Percentiles rank a stretch among this genome's conserved stretches.
These are phyloP conservation scores for Candida tunisiensis DNA, from an alignment of 1,139 yeast species.

Conservation along the genomic window DNA sequence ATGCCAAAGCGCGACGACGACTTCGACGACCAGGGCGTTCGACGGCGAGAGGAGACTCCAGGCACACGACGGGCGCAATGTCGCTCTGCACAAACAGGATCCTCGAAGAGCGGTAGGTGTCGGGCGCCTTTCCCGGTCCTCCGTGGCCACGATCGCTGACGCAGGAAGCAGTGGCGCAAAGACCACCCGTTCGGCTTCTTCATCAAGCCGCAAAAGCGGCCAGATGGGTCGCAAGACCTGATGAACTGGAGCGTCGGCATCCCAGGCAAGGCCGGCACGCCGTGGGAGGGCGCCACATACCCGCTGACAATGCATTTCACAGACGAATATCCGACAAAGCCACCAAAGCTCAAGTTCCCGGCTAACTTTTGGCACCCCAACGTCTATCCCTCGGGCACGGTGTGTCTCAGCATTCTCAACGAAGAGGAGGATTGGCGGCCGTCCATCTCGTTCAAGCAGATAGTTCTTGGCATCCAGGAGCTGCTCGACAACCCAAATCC, in stretches of 20 bases:
- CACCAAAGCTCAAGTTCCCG: slow-evolving; percentile 85
- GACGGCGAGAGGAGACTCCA: no score
- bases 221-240: slow-evolving; percentile 72
- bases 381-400: slow-evolving; percentile 92
- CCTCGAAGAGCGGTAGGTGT: background rate
- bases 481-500: slow-evolving; percentile 82
- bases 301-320: slow-evolving; percentile 78
- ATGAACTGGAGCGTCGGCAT: slow-evolving; percentile 90
- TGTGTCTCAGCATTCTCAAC: slow-evolving; percentile 80
- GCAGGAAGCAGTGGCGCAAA: slow-evolving; percentile 96
- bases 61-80: slow-evolving; percentile 5
- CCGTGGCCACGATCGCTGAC: no score
- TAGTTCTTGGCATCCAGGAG: slow-evolving; percentile 85
- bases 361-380: slow-evolving; percentile 90
- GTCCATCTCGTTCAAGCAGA: slow-evolving; percentile 81
- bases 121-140: background rate
- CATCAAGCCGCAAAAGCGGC: slow-evolving; percentile 68
- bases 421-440: slow-evolving; percentile 99
- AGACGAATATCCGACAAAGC: slow-evolving; percentile 89
- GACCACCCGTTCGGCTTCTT: slow-evolving; percentile 97
- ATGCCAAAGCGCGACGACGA: no score
- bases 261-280: slow-evolving; percentile 77
- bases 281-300: slow-evolving; percentile 80
- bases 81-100: background rate
- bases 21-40: no score